Evolutionary conservation across 352 stramenopile species (phyloP), one percentile per base, ranked within the genome.

Genomic region (Salisapilia sapeloensis): DNA sequence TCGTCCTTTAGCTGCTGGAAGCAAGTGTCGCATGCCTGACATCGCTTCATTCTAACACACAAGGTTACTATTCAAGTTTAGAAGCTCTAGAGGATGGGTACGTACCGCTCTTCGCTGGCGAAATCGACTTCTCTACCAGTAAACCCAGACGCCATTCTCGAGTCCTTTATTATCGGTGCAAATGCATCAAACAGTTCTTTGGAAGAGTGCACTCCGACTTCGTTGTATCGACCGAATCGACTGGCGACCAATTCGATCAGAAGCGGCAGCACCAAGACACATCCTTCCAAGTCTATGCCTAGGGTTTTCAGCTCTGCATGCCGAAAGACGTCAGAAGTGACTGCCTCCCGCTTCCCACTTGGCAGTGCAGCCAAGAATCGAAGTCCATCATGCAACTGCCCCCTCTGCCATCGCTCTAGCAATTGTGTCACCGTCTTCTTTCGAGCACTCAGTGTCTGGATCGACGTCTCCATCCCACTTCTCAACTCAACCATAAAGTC

Each of bases 401-500:
- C 70, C 34, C 69, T 72, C 43, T 83, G 53, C 74, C 74, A 86
- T 27, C 74, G 48, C 20, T 32, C 38, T 4, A 86, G 53, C 6
- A 90, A 46, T 44, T 84, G 59, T 38, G 85, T 57, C 9, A 82
- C 38, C 17, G 59, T 63, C 34, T 81, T 82, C 38, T 86, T 69
- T 1, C 74, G 56, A 28, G 51, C 44, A 10, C 60, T 57, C 23
- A 90, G 77, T 8, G 61, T 67, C 36, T 83, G 83, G 20, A 86
- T 33, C 18, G 56, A 85, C 8, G 67, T 82, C 38, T 90, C 74
- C 70, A 90, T 90, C 6, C 74, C 74, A 40, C 64, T 80, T 6
- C 64, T 67, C 36, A 86, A 66, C 45, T 90, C 74, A 53, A 75
- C 79, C 28, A 90, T 64, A 35, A 67, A 86, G 26, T 84, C 64